Base-by-base conservation (phyloP, 192 early-diverging fungal genomes). In the Thamnidium elegans region DNA sequence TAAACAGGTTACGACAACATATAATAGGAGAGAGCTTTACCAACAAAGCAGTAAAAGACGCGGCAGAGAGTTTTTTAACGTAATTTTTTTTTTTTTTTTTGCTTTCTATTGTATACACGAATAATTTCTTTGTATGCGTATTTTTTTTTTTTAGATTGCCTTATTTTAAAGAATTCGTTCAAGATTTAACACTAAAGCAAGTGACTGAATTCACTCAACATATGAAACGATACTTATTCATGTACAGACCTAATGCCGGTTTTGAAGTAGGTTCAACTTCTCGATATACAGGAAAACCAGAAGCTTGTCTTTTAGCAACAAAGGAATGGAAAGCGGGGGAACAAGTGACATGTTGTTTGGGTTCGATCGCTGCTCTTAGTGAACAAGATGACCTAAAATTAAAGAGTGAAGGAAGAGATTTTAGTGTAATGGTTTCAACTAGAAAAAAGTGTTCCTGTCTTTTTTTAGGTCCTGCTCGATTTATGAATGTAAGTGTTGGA, bases 391-490 rank as follows among this genome's bases (percentile, higher is more conserved):
- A 87, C 30, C 59, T 51, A 44, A 74, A 77, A 34, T 62, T 87
- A 4, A 72, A 80, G 52, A 77, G 78, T 21, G 71, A 72, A 6
- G 65, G 70, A 19, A 72, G 73, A 42, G 83, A 85, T 56, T 81
- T 85, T 20, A 74, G 67, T 50, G 78, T 72, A 43, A 77, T 78
- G 75, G 79, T 70, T 66, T 83, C 74, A 39, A 67, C 54, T 58
- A 68, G 78, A 17, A 76, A 79, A 36, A 63, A 72, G 6, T 68
- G 76, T 13, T 80, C 70, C 44, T 85, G 79, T 53, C 65, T 87
- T 17, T 85, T 85, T 52, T 68, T 87, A 3, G 85, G 85, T 13
- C 85, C 85, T 17, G 85, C 82, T 3, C 73, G 85, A 20, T 87
- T 87, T 69, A 81, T 87, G 9, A 87, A 87, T 52, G 81, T 82